Evolutionary conservation across 2,329 filamentous ascomycete species (phyloP), one percentile per base, ranked within the genome.

Genomic region (Myriosclerotinia scirpicola): DNA sequence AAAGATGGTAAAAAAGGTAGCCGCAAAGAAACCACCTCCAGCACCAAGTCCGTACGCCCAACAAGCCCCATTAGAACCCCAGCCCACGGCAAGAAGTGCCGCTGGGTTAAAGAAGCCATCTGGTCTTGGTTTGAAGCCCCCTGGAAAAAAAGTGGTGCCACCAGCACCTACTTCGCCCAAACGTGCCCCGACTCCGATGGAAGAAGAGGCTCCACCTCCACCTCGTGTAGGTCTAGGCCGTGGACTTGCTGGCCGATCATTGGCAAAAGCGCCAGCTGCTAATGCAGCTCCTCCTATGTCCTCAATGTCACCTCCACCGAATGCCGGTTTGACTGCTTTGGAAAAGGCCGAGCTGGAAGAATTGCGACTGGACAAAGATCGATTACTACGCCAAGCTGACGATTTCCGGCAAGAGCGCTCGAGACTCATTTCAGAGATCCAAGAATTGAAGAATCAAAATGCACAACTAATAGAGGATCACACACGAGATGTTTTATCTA

Each of bases 391-490:
- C 65, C 86, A 92, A 71, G 86, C 88, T 12, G 92, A 97, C 64
- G 93, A 97, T 54, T 81, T 93, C 72, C 87, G 92, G 65, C 86
- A 91, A 56, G 94, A 97, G 75, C 89, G 92, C 69, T 87, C 88
- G 67, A 93, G 90, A 74, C 84, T 97, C 59, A 85, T 88, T 68
- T 95, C 92, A 0, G 92, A 97, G 77, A 90, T 98, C 53, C 90
- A 94, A 72, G 95, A 98, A 78, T 84, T 99, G 40, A 96, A 97
- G 79, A 96, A 97, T 74, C 92, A 97, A 77, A 99, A 99, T 75
- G 95, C 95, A 34, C 90, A 95, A 70, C 83, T 99, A 44, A 99
- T 99, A 69, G 95, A 99, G 79, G 94, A 98, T 74, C 94, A 98
- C 77, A 99, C 95, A 0, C 86, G 94, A 58, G 94, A 99, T 74